A percentile compares a stretch with the other conserved stretches of the same genome.
Conservation (phyloP, 1,139 yeast species). For the Taiozyma sp. region DNA sequence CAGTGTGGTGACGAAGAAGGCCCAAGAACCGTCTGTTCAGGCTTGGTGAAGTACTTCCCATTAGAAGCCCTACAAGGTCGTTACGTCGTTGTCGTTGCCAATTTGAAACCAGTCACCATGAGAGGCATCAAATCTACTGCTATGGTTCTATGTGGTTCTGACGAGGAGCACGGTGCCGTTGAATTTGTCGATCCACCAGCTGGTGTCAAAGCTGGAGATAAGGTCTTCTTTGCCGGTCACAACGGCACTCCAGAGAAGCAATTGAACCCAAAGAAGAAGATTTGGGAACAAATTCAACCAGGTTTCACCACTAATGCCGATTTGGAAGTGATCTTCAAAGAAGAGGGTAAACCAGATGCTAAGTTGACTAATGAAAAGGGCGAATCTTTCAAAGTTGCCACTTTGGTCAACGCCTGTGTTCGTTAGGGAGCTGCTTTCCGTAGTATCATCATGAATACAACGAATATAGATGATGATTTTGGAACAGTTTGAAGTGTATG, state of each 20-base stretch:
- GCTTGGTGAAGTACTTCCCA: conserved; percentile 75
- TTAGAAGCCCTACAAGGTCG: conserved; percentile 82
- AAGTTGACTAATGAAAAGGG: conserved; percentile 77
- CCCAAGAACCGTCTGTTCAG: conserved; percentile 98
- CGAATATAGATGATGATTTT: too few species aligned
- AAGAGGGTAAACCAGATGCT: conserved; percentile 74
- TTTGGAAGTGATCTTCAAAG: conserved; percentile 73
- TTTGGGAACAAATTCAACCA: conserved; percentile 96
- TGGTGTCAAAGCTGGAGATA: conserved; percentile 95
- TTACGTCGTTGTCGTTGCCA: conserved; percentile 78
- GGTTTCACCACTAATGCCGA: conserved; percentile 74
- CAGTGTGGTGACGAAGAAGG: conserved; percentile 95
- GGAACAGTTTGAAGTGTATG: too few species aligned
- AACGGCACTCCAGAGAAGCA: conserved; percentile 88
- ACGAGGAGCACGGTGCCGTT: conserved; percentile 69
- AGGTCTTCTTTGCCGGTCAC: conserved; percentile 88
- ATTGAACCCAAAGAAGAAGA: conserved; percentile 96
- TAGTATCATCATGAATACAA: too few species aligned
- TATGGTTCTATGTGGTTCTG: conserved; percentile 95
- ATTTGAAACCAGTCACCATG: conserved; percentile 89
- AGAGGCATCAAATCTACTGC: conserved; percentile 93
- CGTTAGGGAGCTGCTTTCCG: conserved; percentile 36
- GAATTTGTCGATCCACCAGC: conserved; percentile 95
- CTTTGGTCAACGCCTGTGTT: conserved; percentile 68
- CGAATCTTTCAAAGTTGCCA: conserved; percentile 62